These are phyloP conservation scores for Boletus tomentosulus DNA, from an alignment of 768 basidiomycete genomes.

Conservation along the genomic window DNA sequence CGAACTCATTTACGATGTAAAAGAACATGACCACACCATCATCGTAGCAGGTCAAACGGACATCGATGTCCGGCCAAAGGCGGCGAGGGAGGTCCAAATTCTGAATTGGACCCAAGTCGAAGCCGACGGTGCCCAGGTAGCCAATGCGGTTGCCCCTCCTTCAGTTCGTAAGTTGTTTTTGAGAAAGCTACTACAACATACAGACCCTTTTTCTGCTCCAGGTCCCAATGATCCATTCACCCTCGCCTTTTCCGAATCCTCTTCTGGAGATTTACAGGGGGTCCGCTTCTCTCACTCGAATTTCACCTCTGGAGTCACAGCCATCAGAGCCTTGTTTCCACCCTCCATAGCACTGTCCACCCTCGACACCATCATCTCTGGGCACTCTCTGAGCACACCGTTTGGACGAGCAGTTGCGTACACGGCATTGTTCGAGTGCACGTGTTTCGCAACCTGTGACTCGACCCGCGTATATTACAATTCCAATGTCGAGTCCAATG, in stretches of 20 bases:
- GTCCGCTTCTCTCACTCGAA: slow-evolving; percentile 78
- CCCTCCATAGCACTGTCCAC: slow-evolving; percentile 61
- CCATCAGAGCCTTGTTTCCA: slow-evolving; percentile 71
- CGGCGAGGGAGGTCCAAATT: slow-evolving; percentile 52
- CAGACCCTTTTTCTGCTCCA: neutral
- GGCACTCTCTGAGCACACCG: slow-evolving; percentile 66
- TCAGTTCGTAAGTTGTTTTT: slow-evolving; percentile 46
- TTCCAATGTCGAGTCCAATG: slow-evolving; percentile 3
- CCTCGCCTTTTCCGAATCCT: slow-evolving; percentile 56
- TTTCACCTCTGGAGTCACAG: slow-evolving; percentile 85
- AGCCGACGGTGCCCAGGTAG: slow-evolving; percentile 52
- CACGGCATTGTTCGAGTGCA: slow-evolving; percentile 70
- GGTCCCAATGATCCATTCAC: slow-evolving; percentile 59
- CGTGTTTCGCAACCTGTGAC: slow-evolving; percentile 63
- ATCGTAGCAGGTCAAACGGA: slow-evolving; percentile 69
- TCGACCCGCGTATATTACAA: slow-evolving; percentile 51
- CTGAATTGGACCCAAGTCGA: slow-evolving; percentile 69
- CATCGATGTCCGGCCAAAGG: slow-evolving; percentile 40
- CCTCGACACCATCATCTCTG: slow-evolving; percentile 75
- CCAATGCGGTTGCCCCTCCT: slow-evolving; percentile 39
- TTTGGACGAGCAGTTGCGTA: slow-evolving; percentile 80
- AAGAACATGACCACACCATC: slow-evolving; percentile 52
- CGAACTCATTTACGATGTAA: slow-evolving; percentile 64
- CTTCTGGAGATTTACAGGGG: slow-evolving; percentile 52
- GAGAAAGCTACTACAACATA: neutral